Evolutionary conservation across 1,139 yeast species (phyloP), one percentile per base, ranked within the genome.

Genomic region (Barnettozyma hawaiiensis): DNA sequence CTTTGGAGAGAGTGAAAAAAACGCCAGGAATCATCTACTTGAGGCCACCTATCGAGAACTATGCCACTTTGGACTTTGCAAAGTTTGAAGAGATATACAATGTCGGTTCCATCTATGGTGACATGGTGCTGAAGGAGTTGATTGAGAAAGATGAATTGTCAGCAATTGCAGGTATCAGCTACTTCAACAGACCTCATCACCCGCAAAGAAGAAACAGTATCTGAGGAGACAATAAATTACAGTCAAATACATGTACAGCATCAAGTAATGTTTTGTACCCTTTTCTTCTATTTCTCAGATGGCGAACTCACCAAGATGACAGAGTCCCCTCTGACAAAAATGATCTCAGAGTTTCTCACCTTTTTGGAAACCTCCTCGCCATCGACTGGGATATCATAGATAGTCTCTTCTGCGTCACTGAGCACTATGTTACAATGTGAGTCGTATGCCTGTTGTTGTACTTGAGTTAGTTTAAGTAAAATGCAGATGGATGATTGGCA

Each of bases 371-470:
- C 32, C 22, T 38, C 70, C 51, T 61, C 65, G 15, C 71, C 72
- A 10, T 69, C 73, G n/a, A 63, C 80, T 31, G 70, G 75, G 31
- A 78, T 60, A 31, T 71, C 70, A 58, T 77, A 85, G 40, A 90
- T 79, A 9, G 85, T 85, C 60, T 92, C 99, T 47, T 75, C 76
- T 4, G 96, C 97, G 55, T 94, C 96, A 57, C 97, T 89, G 53
- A 92, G 75, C 34, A 92, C 96, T 75, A 94, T 80, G 63, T 94
- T 92, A 65, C 97, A 92, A 65, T 92, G 97, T 39, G 95, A 85
- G 64, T 92, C 97, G 64, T 86, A 92, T 2, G 96, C 97, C 73
- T 52, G 35, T 24, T 31, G 35, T 24, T 31, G 19, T 22, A 4
- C 28, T 23, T 23, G n/a, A 7, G 69, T 44, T 19, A 31, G 20